Evolutionary conservation across 306 rosid genomes (phyloP), one percentile per base, ranked within the genome.

Genomic region (Abrus pulchellus): DNA sequence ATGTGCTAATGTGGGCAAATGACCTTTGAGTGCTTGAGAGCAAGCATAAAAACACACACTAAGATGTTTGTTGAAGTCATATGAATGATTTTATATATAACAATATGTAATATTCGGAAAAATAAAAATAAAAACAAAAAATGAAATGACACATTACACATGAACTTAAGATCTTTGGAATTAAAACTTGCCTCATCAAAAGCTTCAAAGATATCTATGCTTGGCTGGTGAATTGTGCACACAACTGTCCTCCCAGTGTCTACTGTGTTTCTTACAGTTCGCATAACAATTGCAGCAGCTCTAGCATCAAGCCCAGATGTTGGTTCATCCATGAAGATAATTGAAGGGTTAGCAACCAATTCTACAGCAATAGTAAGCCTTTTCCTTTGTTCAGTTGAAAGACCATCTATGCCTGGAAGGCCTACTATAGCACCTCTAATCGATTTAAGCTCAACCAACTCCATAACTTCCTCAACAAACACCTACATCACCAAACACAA

Each of bases 311-410:
- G 83, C 34, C 88, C 83, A 6, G 88, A 82, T 4, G 88, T 82
- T 59, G 82, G 86, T 53, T 85, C 88, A 82, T 82, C 86, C 88
- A 82, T 82, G 77, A 85, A 85, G 36, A 85, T 81, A 68, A 85
- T 85, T 32, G 88, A 85, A 71, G 85, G 88, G 38, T 81, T 81
- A 57, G 85, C 80, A 73, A 87, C 93, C 45, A 90, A 79, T 71
- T 90, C 93, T 11, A 88, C 90, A 4, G 88, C 89, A 47, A 86
- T 88, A 9, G 91, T 90, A 38, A 90, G 86, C 60, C 93, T 72
- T 75, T 90, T 87, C 30, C 91, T 88, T 52, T 90, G 91, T 69
- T 87, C 93, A 5, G 75, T 86, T 9, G 93, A 86, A 55, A 90
- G 53, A 54, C 91, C 91, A 54, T 66, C 70, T 8, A 76, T 64